phyloP scores from a whole-genome alignment of 73 alveolate genomes.

The Uronychia binucleata region DNA sequence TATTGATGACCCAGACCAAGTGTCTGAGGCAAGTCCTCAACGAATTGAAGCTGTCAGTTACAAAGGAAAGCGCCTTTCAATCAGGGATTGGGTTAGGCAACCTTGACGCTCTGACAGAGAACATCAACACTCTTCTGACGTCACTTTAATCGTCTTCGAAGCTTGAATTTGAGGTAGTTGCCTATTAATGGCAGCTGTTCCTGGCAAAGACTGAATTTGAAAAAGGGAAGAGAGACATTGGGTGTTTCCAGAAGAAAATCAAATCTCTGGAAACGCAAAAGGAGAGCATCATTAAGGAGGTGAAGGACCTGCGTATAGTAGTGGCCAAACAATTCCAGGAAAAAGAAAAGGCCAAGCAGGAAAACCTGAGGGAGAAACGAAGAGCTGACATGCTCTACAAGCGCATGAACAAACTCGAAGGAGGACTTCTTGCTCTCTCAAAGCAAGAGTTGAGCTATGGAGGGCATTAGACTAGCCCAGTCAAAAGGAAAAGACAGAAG shows the following conservation, averaged over 20 bases:
- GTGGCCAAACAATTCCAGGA: not conserved
- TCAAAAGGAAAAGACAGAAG: not conserved
- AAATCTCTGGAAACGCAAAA: not conserved
- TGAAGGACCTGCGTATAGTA: not conserved
- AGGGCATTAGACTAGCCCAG: not conserved
- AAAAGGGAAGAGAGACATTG: not conserved
- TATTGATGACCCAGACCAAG: too few species aligned
- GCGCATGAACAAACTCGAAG: not conserved
- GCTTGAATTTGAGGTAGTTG: not conserved
- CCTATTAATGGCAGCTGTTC: not conserved
- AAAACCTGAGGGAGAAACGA: not conserved
- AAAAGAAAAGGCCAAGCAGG: not conserved
- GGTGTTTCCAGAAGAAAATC: not conserved
- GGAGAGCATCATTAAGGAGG: not conserved
- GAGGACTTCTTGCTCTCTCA: not conserved
- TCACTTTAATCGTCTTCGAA: not conserved
- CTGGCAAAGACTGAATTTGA: not conserved
- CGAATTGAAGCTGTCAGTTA: too few species aligned
- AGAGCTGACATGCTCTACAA: not conserved
- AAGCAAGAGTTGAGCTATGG: not conserved
- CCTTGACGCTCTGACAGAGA: not conserved
- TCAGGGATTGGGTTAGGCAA: not conserved
- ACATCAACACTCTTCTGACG: not conserved
- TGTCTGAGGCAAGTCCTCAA: too few species aligned
- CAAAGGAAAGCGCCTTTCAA: too few species aligned